Evolutionary conservation across 306 rosid genomes (phyloP), one percentile per base, ranked within the genome.

Genomic region (Gillenia trifoliata): DNA sequence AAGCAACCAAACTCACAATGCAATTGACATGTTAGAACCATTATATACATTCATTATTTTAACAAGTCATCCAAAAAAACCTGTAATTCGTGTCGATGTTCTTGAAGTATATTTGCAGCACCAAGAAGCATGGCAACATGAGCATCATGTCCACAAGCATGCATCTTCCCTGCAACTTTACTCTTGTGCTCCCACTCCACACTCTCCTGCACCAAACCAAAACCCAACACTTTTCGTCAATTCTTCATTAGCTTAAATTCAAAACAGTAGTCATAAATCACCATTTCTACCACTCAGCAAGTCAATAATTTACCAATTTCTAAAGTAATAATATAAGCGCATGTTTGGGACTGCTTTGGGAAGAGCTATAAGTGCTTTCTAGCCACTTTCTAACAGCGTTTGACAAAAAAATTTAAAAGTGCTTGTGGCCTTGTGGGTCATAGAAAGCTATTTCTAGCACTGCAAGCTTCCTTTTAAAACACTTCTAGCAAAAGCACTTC

Each of bases 41-140:
- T 2, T 41, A 49, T 41, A 20, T 54, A 49, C 23, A 30, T 36
- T 66, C 68, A 54, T 20, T 25, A 19, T 47, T 47, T 47, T 1
- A 47, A 47, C 20, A 22, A 60, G 40, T 3, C 33, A 40, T 20
- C 17, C 22, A 49, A 67, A 59, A 2, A 12, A 79, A 91, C 97
- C 66, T 41, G 75, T 55, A 89, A 74, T 33, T 84, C 78, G n/a
- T 80, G 72, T 33, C 79, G 85, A 75, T 86, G 89, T 25, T 80
- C 81, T 72, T 87, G 84, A 81, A 91, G 96, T 54, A 91, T 83
- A 84, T 78, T 91, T 33, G 96, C 96, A 60, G 96, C 97, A 64
- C 97, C 98, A n/a, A 93, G 91, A 81, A 91, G 96, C 96, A 93
- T 91, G 64, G 96, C 82, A 75, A 91, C 89, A 87, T 93, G 98